These are phyloP conservation scores for Wickerhamomyces strasburgensis DNA, from an alignment of 805 yeast genomes.

Conservation along the genomic window DNA sequence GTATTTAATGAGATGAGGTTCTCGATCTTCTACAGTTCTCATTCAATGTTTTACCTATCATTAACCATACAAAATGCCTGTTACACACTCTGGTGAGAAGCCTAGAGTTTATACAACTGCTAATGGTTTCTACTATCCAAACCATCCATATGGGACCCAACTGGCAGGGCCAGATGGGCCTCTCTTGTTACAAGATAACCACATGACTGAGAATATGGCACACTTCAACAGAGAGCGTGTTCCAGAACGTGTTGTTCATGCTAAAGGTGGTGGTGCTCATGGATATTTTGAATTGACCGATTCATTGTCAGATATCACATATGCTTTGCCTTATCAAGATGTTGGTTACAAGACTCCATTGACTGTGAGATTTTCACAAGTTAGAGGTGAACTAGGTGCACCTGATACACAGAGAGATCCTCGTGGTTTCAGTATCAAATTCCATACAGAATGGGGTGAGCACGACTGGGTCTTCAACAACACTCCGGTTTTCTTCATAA, in stretches of 20 bases:
- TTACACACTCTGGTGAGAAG: neutral
- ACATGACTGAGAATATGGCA: slow-evolving; percentile 49
- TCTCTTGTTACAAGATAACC: slow-evolving; percentile 51
- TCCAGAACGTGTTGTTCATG: slow-evolving; percentile 66
- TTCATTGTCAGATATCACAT: slow-evolving; percentile 47
- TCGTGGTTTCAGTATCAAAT: slow-evolving; percentile 61
- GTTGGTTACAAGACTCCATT: slow-evolving; percentile 39
- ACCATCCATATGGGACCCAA: slow-evolving; percentile 51
- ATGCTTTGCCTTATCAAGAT: slow-evolving; percentile 36
- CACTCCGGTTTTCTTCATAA: slow-evolving; percentile 62
- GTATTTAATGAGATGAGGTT: too few species aligned
- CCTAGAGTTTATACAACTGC: slow-evolving; percentile 31
- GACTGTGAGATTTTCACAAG: slow-evolving; percentile 53
- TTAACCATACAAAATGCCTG: too few species aligned
- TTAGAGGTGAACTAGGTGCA: slow-evolving; percentile 65
- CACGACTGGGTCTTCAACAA: slow-evolving; percentile 71
- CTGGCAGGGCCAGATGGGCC: slow-evolving; percentile 55
- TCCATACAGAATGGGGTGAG: slow-evolving; percentile 64
- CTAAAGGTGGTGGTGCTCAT: slow-evolving; percentile 61
- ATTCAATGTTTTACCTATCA: too few species aligned
- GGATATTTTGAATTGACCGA: slow-evolving; percentile 57
- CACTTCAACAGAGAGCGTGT: slow-evolving; percentile 57
- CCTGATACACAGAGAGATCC: slow-evolving; percentile 68
- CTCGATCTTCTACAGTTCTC: too few species aligned
- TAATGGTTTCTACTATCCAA: slow-evolving; percentile 48